Evolutionary conservation across 345 rosid species (phyloP), one percentile per base, ranked within the genome.

Genomic region (Bretschneidera sinensis): DNA sequence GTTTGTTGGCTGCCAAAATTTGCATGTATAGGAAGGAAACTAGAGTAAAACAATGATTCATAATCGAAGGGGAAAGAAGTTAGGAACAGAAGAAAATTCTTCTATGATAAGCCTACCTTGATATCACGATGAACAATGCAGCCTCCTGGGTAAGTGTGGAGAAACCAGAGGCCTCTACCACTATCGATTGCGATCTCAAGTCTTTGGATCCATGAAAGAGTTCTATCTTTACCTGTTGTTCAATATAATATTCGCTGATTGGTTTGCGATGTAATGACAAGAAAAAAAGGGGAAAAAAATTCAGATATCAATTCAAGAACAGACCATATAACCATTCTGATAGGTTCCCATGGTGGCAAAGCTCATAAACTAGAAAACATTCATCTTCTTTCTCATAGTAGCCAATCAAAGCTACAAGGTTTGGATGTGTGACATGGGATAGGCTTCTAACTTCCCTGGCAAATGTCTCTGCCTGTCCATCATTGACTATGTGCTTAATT

Each of bases 271-370:
- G 24, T 9, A 16, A 48, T 17, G 28, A 24, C 20, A 25, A 39
- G 2, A 1, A 10, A n/a, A 17, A 62, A 4, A 4, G 15, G n/a
- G n/a, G n/a, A n/a, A n/a, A 24, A 35, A 52, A 17, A 2, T 11
- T 57, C 39, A 10, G 2, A 6, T 34, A 18, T 47, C 62, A 63
- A 43, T 53, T 13, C 5, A 20, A 25, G 24, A 25, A 48, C 72
- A 18, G 75, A 81, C 85, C 78, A 59, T 71, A 85, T 31, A 85
- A 65, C 91, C 91, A 85, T 48, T 73, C 79, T 18, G 87, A 76
- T 61, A 82, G 76, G 64, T 81, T 82, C 20, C 91, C 85, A 21
- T 80, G 72, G 61, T 60, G 71, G 62, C 91, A 82, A 9, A 82
- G 65, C 74, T 85, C 83, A 18, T 81, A 84, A 49, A 82, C 80